Evolutionary conservation across 129 eudicot species (phyloP).

Genomic region (Tagetes erecta): DNA sequence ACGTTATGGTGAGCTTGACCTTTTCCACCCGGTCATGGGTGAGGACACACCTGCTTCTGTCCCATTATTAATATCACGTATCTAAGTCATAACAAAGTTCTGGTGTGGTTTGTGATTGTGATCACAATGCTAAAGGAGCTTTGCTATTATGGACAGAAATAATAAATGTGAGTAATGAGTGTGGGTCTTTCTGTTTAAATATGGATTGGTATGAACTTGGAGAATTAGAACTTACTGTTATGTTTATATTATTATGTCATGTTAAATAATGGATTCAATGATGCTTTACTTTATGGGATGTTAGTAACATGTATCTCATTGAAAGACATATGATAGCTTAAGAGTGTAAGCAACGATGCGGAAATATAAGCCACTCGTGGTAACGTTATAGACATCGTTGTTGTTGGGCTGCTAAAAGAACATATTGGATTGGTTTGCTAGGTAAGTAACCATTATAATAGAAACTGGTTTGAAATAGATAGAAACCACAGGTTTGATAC

Average conservation of each 20-base stretch:
- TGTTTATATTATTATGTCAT: background rate
- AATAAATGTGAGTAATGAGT: conserved; percentile 15
- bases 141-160: conserved; percentile 19
- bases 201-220: background rate
- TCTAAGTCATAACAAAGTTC: conserved; percentile 10
- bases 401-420: too few species aligned
- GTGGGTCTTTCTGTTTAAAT: background rate
- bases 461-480: too few species aligned
- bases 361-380: background rate
- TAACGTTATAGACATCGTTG: too few species aligned
- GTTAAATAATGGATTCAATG: background rate
- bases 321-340: background rate
- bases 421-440: too few species aligned
- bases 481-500: too few species aligned
- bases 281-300: background rate
- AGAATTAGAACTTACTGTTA: background rate
- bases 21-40: conserved; percentile 88
- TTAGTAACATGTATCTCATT: background rate
- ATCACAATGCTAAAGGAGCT: conserved; percentile 15
- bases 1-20: conserved; percentile 85
- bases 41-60: conserved; percentile 67
- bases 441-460: too few species aligned
- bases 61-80: conserved; percentile 82
- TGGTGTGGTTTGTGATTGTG: conserved; percentile 6
- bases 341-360: background rate